Percentiles rank a stretch among this genome's conserved stretches.
Conservation (phyloP, 192 early-diverging fungal species). For the Linnemannia schmuckeri region DNA sequence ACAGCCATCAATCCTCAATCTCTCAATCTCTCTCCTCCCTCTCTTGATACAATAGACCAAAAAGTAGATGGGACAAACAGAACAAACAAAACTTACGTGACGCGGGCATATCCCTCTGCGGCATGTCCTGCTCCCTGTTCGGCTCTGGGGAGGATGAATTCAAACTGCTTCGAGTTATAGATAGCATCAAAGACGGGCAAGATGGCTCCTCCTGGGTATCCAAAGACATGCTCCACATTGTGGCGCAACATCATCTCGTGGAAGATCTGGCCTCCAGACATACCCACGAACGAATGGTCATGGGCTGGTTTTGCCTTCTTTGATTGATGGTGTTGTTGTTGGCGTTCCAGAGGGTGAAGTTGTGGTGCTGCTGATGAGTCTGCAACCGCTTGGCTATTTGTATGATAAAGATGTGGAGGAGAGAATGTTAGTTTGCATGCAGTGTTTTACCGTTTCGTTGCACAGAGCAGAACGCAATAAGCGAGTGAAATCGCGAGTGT, state of each 20-base stretch:
- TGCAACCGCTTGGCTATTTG: constrained; percentile 3
- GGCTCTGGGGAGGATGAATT: constrained; percentile 96
- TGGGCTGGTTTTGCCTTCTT: constrained; percentile 53
- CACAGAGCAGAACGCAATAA: neutral
- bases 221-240: constrained; percentile 94
- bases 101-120: constrained; percentile 97
- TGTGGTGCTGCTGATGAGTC: constrained; percentile 29
- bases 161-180: constrained; percentile 94
- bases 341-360: constrained; percentile 32
- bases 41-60: too few relatives aligned
- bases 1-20: neutral
- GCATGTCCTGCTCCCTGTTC: constrained; percentile 99
- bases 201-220: constrained; percentile 98
- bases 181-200: constrained; percentile 99
- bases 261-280: constrained; percentile 98
- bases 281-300: constrained; percentile 92
- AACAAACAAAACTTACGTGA: constrained; percentile 68
- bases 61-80: neutral
- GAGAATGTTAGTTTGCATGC: neutral
- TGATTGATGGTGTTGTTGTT: constrained; percentile 5
- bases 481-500: neutral
- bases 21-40: neutral
- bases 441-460: neutral
- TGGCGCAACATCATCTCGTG: constrained; percentile 99
- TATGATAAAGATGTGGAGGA: neutral